phyloP scores from a whole-genome alignment of 129 eudicot genomes.

The Flaveria robusta region DNA sequence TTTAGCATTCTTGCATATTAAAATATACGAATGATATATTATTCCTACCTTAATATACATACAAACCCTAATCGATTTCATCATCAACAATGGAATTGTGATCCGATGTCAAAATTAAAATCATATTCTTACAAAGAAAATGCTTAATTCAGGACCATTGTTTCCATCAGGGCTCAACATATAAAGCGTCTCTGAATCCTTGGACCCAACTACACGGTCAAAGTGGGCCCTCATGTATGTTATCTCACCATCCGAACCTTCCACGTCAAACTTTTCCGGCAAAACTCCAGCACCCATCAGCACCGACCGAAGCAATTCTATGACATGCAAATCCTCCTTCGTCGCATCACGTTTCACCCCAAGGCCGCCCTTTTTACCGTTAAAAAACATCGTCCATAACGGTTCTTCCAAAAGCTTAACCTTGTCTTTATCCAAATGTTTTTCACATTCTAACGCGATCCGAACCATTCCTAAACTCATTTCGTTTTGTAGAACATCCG shows the following conservation, averaged over 20 bases:
- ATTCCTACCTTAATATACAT: background rate
- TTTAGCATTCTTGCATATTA: too few species aligned
- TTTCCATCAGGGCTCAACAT: constrained; percentile 82
- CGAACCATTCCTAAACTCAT: constrained; percentile 67
- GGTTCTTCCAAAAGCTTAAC: constrained; percentile 65
- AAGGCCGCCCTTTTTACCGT: constrained; percentile 65
- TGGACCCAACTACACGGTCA: constrained; percentile 69
- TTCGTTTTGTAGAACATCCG: constrained; percentile 58
- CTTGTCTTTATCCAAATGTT: constrained; percentile 49
- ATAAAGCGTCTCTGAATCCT: constrained; percentile 70
- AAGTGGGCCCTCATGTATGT: constrained; percentile 75
- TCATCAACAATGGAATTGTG: background rate
- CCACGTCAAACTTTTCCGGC: constrained; percentile 47
- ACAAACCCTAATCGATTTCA: constrained; percentile 18
- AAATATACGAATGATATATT: too few species aligned
- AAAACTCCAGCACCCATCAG: constrained; percentile 80
- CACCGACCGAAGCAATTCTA: constrained; percentile 61
- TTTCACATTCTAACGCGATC: constrained; percentile 80
- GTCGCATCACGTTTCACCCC: constrained; percentile 59
- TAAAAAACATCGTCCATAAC: constrained; percentile 68
- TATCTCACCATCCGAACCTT: constrained; percentile 68
- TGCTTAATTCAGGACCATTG: constrained; percentile 68
- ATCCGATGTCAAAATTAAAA: background rate
- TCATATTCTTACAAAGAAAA: constrained; percentile 68
- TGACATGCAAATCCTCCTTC: constrained; percentile 63